Base-by-base conservation (phyloP, 176 grass and related monocot genomes). In the Avena atlantica region DNA sequence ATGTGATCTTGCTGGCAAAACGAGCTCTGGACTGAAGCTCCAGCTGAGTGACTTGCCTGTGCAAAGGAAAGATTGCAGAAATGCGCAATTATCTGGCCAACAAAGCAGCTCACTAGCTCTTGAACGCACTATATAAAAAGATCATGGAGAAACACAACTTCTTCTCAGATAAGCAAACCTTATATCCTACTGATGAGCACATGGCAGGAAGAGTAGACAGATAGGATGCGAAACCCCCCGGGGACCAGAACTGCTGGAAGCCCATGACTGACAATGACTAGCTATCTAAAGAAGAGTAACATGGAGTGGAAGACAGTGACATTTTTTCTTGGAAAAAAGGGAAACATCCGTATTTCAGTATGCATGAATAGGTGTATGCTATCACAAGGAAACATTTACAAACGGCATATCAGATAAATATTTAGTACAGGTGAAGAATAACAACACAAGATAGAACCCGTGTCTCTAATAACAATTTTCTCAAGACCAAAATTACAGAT, bases 171-270 rank as follows among this genome's bases (percentile, higher is more conserved):
- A 81, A 51, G 58, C 14, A 21, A 61, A 91, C 9, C 13, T 63
- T 67, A 24, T 50, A 74, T 68, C 34, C 36, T 87, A 80, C 6
- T 75, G 63, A 42, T 29, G 61, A 67, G 68, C 12, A 59, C 59
- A 69, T 69, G 50, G 21, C 27, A 76, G 68, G 37, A 24, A 68
- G 64, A 48, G 40, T 57, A 83, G 29, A 78, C 29, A 78, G 60
- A 79, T 52, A 34, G 86, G 55, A 82, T 83, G 79, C 9, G 12
- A 80, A 88, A 84, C 56, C 57, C 57, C 23, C 20, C 0, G 74
- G 69, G 67, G 81, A n/a, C 20, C 55, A 84, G 36, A 80, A 72
- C 19, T 90, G 78, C 4, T n/a, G 21, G 49, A 77, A 82, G 79
- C 71, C 71, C 42, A 59, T 57, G 53, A 84, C 50, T 79, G 66